Evolutionary conservation across 768 basidiomycete genomes (phyloP).

Genomic region (Suillus bovinus): DNA sequence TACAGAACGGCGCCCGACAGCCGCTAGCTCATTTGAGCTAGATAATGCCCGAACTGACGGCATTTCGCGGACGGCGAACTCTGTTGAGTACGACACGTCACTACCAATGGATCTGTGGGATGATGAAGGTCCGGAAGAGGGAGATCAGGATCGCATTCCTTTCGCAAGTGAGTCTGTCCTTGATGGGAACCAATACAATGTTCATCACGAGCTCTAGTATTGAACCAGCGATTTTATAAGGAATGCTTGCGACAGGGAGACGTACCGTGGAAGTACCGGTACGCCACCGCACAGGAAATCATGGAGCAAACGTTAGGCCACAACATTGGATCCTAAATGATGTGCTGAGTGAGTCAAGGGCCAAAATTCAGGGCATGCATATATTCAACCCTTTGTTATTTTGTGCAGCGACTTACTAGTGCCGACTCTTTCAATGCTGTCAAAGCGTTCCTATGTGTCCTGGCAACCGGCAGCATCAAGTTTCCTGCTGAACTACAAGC

Average conservation of each 20-base stretch:
- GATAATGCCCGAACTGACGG: background rate
- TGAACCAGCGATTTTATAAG: slow-evolving; percentile 24
- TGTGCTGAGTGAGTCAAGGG: background rate
- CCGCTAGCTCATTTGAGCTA: slow-evolving; percentile 6
- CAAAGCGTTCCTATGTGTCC: background rate
- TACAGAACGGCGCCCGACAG: slow-evolving; percentile 6
- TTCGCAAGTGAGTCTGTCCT: slow-evolving; percentile 28
- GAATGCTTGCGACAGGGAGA: slow-evolving; percentile 12
- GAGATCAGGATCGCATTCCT: slow-evolving; percentile 16
- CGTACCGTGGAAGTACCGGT: slow-evolving; percentile 29
- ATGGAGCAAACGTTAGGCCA: slow-evolving; percentile 18
- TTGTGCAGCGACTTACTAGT: background rate
- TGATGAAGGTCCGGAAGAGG: slow-evolving; percentile 20
- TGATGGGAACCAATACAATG: slow-evolving; percentile 9
- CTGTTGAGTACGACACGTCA: slow-evolving; percentile 5
- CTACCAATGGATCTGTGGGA: slow-evolving; percentile 13
- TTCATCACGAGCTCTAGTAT: slow-evolving; percentile 13
- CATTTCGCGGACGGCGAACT: background rate
- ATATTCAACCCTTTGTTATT: background rate
- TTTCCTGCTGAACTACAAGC: background rate
- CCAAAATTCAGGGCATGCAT: background rate
- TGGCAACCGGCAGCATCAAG: background rate
- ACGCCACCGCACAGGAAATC: slow-evolving; percentile 33
- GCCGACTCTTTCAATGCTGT: background rate
- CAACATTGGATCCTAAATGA: background rate